A percentile compares a stretch with the other conserved stretches of the same genome.
Conservation (phyloP, 179 eudicot genomes). For the Heliamphora pulchella region DNA sequence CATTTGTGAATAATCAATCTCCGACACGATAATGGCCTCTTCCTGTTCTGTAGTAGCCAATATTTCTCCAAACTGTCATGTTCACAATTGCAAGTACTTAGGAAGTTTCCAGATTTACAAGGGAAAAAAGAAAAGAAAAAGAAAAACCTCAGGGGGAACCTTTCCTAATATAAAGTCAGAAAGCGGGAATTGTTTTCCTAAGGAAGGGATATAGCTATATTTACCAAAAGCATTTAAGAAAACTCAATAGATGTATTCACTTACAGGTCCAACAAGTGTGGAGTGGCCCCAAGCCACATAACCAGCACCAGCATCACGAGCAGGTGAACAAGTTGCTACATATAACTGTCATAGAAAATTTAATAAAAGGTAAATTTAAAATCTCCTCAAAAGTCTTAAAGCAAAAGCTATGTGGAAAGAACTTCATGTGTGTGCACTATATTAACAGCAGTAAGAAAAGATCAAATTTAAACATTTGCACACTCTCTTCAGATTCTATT, state of each 20-base stretch:
- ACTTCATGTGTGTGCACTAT: background rate
- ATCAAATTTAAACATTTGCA: too few relatives aligned
- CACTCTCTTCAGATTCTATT: too few relatives aligned
- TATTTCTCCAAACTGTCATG: constrained; percentile 84
- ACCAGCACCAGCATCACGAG: constrained; percentile 82
- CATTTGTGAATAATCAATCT: constrained; percentile 71
- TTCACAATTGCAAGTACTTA: background rate
- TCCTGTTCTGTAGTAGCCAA: constrained; percentile 88
- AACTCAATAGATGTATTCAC: constrained; percentile 19
- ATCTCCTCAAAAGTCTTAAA: background rate
- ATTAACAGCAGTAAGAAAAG: too few relatives aligned
- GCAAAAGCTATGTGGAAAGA: background rate
- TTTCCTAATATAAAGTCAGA: too few relatives aligned
- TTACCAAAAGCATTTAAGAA: background rate
- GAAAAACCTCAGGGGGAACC: too few relatives aligned
- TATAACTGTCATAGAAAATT: constrained; percentile 42
- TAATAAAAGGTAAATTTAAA: too few relatives aligned
- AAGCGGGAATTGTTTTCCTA: background rate
- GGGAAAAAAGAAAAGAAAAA: background rate
- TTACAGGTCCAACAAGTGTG: constrained; percentile 93
- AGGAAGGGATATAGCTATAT: background rate
- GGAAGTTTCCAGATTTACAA: too few relatives aligned
- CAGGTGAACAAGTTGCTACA: constrained; percentile 96
- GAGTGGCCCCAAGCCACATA: constrained; percentile 99
- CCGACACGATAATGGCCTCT: constrained; percentile 64